These are phyloP conservation scores for Solanum pinnatisectum DNA, from an alignment of 257 asterid species.

Conservation along the genomic window DNA sequence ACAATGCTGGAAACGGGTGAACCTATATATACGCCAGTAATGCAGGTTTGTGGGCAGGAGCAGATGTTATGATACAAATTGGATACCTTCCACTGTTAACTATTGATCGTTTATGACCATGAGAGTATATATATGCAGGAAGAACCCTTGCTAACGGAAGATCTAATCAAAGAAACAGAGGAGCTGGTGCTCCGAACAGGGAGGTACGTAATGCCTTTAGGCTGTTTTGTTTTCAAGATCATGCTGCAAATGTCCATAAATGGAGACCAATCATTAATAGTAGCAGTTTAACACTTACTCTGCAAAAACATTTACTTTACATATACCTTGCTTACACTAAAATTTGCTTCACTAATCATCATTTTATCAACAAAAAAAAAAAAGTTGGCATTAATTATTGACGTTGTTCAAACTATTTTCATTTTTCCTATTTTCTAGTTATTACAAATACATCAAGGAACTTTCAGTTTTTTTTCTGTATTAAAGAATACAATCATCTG, in stretches of 20 bases:
- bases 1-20: conserved; percentile 93
- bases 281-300: neutral
- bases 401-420: neutral
- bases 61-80: conserved; percentile 3
- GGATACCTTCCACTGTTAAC: conserved; percentile 3
- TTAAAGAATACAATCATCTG: neutral
- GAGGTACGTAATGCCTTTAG: conserved; percentile 35
- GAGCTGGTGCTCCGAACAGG: conserved; percentile 96
- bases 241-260: neutral
- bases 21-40: conserved; percentile 76
- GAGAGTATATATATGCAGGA: conserved; percentile 39
- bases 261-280: neutral
- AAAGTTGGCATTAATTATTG: neutral
- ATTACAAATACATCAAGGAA: neutral
- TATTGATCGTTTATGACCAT: conserved; percentile 12
- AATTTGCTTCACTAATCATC: neutral
- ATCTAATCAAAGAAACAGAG: conserved; percentile 92
- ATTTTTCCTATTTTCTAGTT: neutral
- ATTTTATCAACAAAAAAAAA: neutral
- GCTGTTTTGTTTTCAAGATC: conserved; percentile 9
- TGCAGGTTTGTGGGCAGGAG: conserved; percentile 60
- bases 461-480: neutral
- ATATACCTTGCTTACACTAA: neutral
- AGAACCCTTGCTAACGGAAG: conserved; percentile 90
- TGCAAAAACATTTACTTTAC: neutral